Evolutionary conservation across 768 basidiomycete species (phyloP).

Genomic region (Rhizopogon rudus): DNA sequence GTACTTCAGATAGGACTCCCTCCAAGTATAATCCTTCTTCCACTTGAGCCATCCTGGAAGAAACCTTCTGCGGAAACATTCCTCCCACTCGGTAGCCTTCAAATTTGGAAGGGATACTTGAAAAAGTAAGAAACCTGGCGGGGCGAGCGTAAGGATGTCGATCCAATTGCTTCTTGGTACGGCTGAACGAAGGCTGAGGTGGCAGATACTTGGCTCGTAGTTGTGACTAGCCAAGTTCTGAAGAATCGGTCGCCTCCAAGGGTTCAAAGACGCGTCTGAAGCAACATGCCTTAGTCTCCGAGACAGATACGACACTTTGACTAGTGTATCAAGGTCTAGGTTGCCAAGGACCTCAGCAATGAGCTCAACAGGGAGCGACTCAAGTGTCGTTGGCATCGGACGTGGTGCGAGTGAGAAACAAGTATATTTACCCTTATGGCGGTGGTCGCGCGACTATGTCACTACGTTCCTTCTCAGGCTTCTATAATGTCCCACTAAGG

Average conservation of each 20-base stretch:
- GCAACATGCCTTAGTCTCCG: conserved; percentile 51
- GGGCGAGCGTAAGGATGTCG: conserved; percentile 63
- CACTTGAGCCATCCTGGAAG: conserved; percentile 72
- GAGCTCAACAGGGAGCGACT: conserved; percentile 71
- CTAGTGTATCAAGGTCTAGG: conserved; percentile 57
- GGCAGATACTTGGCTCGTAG: conserved; percentile 49
- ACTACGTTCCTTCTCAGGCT: too few relatives aligned
- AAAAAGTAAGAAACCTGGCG: conserved; percentile 58
- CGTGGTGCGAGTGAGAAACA: neutral
- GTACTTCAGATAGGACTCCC: conserved; percentile 60
- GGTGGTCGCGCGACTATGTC: too few relatives aligned
- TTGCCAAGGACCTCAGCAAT: conserved; percentile 68
- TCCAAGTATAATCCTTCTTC: conserved; percentile 63
- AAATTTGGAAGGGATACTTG: conserved; percentile 68
- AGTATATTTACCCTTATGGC: too few relatives aligned
- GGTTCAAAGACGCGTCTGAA: conserved; percentile 63
- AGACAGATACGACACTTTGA: conserved; percentile 57
- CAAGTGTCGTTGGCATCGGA: conserved; percentile 17
- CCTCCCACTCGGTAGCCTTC: conserved; percentile 65
- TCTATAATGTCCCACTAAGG: too few relatives aligned
- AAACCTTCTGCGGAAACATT: conserved; percentile 66
- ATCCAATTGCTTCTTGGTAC: conserved; percentile 81
- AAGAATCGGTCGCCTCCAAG: conserved; percentile 70
- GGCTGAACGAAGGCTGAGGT: conserved; percentile 55
- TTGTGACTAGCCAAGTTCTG: conserved; percentile 41